Evolutionary conservation across 2,329 filamentous ascomycete species (phyloP), one percentile per base, ranked within the genome.

Genomic region (Alternaria postmessia): DNA sequence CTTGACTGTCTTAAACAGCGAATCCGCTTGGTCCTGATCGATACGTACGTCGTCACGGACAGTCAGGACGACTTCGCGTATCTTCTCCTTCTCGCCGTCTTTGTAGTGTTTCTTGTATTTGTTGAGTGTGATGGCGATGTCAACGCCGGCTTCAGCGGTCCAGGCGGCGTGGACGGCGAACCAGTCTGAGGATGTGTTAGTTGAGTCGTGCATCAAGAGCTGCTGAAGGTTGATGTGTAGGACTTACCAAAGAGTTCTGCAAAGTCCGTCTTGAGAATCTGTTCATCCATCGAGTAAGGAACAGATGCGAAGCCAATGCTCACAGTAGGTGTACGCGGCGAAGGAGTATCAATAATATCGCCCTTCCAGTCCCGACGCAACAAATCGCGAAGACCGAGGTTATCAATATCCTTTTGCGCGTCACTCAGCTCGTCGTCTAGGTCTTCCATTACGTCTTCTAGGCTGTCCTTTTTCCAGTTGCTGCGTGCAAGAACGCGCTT

Each of bases 351-450:
- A 47, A 83, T 80, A 16, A 83, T 64, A 54, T 82, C 81, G 51
- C 80, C 80, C 66, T 83, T 83, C 81, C 81, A 83, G 73, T 83
- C 81, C 38, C 81, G 73, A 8, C 81, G 73, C 28, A 83, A 73
- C 47, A 83, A 72, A 62, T 83, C 81, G 43, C 81, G 79, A 1
- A 83, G 72, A 24, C 70, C 73, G 5, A 83, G 75, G 32, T 76
- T 47, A 22, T 74, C 79, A 20, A 83, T 76, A 54, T 81, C 76
- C 57, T 82, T 81, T 67, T 82, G 81, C 2, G 81, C 81, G 11
- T 69, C 64, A 24, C 71, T 72, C 24, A 83, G 78, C 22, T 78
- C 59, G 34, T 80, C 75, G 53, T 79, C 75, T 0, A 83, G 73
- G 4, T 79, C 73, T 16, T 76, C 66, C 81, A 83, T 83, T 20